Evolutionary conservation across 1,139 yeast species (phyloP), one percentile per base, ranked within the genome.

Genomic region (Taiozyma sp.): DNA sequence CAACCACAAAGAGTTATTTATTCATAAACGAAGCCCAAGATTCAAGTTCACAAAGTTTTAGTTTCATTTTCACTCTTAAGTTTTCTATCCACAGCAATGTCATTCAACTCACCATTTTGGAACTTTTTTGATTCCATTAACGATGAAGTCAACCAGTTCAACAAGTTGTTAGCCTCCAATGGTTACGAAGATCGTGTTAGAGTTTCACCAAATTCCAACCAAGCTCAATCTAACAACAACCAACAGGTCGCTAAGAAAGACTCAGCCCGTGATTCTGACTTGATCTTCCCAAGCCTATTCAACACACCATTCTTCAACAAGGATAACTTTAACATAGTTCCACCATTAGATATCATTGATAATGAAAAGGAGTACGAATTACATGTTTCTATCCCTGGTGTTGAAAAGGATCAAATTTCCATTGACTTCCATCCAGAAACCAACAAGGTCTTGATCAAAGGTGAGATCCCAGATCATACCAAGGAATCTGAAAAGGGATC

Each of bases 301-400:
- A 56, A 59, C 43, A 60, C 60, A 22, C 60, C 64, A 43, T 52
- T 65, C 3, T 57, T 66, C 48, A 47, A 56, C 47, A 59, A 65
- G 29, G 39, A 29, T 5, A 48, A 46, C 19, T 55, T 59, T 39
- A 60, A 55, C 16, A 50, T 65, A 30, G 59, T 67, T 36, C 76
- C 76, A 45, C 76, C 78, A 19, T 68, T 74, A 39, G 77, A 74
- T 55, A 64, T 74, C 43, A 56, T 73, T 48, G 78, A 74, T 19
- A 68, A 70, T 46, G 70, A 67, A 8, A 62, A 66, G 36, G 60
- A 66, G 22, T 74, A 73, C 56, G 72, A 71, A 32, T 57, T 74
- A 38, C 70, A 70, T 38, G 62, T 73, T 7, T 67, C 74, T 1
- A 62, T 73, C 47, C 76, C 78, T 14, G 79, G 79, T 49, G 74